Evolutionary conservation across 1,284 basidiomycete species (phyloP), one percentile per base, ranked within the genome.

Genomic region (Wallemia hederae): DNA sequence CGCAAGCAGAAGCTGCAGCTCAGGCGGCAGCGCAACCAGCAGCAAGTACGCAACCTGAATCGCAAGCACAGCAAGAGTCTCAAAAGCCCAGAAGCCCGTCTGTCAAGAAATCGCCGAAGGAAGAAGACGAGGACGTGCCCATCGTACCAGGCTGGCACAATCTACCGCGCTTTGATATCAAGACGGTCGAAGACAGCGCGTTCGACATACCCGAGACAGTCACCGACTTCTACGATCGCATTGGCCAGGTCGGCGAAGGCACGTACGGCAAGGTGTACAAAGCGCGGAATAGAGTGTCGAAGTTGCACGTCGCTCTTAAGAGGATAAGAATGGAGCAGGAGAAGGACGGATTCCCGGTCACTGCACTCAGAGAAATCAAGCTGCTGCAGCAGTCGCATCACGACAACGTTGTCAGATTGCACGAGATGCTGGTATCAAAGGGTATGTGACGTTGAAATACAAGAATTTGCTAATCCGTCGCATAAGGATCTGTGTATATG

Each of bases 221-320:
- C n/a, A 49, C 39, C 5, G 75, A 77, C 63, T 67, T 91, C 15
- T 99, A 98, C 71, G 79, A 80, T 60, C 85, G 91, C 61, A 76
- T 98, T 33, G 83, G 80, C 60, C 91, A 97, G 68, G 94, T 99
- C 31, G 94, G 94, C 19, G 92, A 98, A 70, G 94, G 94, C 1
- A 99, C 94, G 1, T 99, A 98, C 69, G 94, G 94, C 19, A 96
- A 99, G 70, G 94, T 99, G 0, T 99, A 96, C 76, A 99, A 99
- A 71, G 94, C 94, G 0, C 78, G 80, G 60, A 90, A 90, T 65
- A 80, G 79, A 14, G 74, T 81, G 33, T 83, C 79, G 17, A 82
- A 81, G 24, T 70, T 77, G 1, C 75, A 84, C 62, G 90, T 97
- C 27, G 94, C 94, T 2, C 74, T 99, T 62, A 99, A 99, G 74